Evolutionary conservation across 345 rosid species (phyloP), one percentile per base, ranked within the genome.

Genomic region (Eucalyptus pumila): DNA sequence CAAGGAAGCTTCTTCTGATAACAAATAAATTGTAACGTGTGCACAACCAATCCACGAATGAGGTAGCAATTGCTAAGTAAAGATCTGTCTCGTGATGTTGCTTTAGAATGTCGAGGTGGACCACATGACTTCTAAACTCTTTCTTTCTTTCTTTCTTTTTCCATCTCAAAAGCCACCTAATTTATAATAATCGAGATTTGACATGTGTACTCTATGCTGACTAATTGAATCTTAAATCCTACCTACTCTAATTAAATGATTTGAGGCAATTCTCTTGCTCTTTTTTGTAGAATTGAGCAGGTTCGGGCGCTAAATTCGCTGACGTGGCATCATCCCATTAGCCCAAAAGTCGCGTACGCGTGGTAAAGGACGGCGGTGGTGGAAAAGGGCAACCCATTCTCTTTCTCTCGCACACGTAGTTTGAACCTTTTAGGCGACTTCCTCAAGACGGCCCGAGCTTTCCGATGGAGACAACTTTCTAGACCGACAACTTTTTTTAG

Each of bases 31-130:
- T 26, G 6, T 14, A 30, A 62, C 3, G 1, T 1, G 5, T 14
- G 34, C 8, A 14, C 17, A 13, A 30, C 32, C 19, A 14, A 62
- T 30, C 72, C 72, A 7, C 2, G 5, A 30, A 62, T 14, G 17
- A 14, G 34, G 3, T 13, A 62, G 34, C 19, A 6, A 4, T 62
- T 14, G 9, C 34, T 0, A 19, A 5, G 58, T 52, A 30, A 14
- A 0, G 54, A 51, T 42, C 7, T 6, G 0, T 0, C 23, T 17
- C 4, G 9, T 1, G 23, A 0, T 7, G 54, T 51, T 51, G 54
- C 54, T 51, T 51, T 51, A 51, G 4, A 5, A 30, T 9, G 1
- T 7, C 4, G 1, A 51, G 54, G 54, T 16, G 23, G 9, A 51
- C 9, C 2, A 17, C 1, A 51, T 6, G 23, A 7, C 54, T 7